A percentile compares a stretch with the other conserved stretches of the same genome.
phyloP scores from a whole-genome alignment of 2,329 filamentous ascomycete genomes.

The Cladosporium halotolerans region DNA sequence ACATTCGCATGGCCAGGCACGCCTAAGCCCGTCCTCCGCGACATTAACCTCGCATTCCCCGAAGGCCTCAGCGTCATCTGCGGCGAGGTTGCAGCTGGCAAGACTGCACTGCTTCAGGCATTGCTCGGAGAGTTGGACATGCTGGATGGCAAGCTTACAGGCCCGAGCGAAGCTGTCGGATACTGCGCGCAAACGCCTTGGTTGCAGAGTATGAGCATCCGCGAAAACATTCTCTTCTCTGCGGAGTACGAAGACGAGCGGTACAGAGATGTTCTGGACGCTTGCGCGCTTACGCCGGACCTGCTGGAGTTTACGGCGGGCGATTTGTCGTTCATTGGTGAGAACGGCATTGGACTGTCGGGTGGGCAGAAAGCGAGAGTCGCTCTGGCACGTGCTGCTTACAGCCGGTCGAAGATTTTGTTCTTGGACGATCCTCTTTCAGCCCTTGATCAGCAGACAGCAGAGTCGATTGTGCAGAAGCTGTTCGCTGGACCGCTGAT shows the following conservation, averaged over 20 bases:
- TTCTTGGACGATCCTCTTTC: slow-evolving; percentile 44
- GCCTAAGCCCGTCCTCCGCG: slow-evolving; percentile 47
- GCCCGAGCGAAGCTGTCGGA: slow-evolving; percentile 52
- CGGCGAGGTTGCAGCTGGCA: slow-evolving; percentile 60
- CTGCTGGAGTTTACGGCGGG: slow-evolving; percentile 58
- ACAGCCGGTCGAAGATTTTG: slow-evolving; percentile 40
- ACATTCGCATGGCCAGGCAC: slow-evolving; percentile 76
- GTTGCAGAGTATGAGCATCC: slow-evolving; percentile 64
- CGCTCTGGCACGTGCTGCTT: slow-evolving; percentile 43
- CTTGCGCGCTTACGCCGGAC: slow-evolving; percentile 56
- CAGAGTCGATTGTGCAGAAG: slow-evolving; percentile 53
- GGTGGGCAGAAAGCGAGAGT: slow-evolving; percentile 44
- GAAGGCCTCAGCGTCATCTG: slow-evolving; percentile 54
- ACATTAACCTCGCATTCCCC: slow-evolving; percentile 51
- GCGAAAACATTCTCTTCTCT: slow-evolving; percentile 62
- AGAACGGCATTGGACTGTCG: slow-evolving; percentile 43
- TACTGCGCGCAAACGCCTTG: slow-evolving; percentile 63
- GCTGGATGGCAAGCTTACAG: slow-evolving; percentile 44
- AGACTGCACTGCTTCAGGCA: slow-evolving; percentile 55
- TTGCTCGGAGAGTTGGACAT: slow-evolving; percentile 55
- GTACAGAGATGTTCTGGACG: slow-evolving; percentile 63
- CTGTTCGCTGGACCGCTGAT: slow-evolving; percentile 52
- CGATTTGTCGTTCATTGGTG: slow-evolving; percentile 49
- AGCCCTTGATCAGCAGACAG: slow-evolving; percentile 54
- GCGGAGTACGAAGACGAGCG: slow-evolving; percentile 61